These are phyloP conservation scores for Colletotrichum theobromicola DNA, from an alignment of 2,329 filamentous ascomycete species.

Conservation along the genomic window DNA sequence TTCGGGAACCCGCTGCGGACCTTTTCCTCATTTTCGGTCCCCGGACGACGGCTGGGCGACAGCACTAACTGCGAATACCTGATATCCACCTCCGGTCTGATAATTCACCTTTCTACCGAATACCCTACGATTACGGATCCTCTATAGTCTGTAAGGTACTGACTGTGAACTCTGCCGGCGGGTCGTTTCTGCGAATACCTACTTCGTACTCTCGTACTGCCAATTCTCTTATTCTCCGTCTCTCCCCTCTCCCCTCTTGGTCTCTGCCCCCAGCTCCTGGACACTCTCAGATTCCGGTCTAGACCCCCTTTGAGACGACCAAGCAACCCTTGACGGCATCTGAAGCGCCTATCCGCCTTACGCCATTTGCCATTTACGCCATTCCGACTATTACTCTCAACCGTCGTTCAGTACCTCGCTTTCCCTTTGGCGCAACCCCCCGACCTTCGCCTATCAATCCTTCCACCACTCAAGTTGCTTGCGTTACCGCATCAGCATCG, in stretches of 20 bases:
- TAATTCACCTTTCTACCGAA: neutral
- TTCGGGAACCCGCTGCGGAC: constrained; percentile 7
- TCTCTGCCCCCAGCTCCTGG: neutral
- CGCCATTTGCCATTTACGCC: neutral
- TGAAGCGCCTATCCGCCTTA: neutral
- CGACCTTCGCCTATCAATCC: neutral
- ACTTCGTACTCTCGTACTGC: neutral
- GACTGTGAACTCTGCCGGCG: neutral
- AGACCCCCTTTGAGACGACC: neutral
- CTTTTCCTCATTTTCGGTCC: constrained; percentile 1
- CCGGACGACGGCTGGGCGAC: constrained; percentile 9
- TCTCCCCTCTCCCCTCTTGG: neutral
- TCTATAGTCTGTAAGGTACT: neutral
- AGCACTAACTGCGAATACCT: neutral
- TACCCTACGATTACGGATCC: neutral
- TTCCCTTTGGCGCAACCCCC: neutral
- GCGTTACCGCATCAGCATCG: neutral
- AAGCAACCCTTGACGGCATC: neutral
- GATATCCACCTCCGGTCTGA: neutral
- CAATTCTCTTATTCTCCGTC: neutral
- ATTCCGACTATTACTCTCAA: neutral
- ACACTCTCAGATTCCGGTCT: neutral
- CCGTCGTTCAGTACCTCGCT: neutral
- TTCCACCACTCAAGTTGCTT: neutral
- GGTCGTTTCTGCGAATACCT: neutral